These are phyloP conservation scores for Corchorus olitorius DNA, from an alignment of 345 rosid species.

Conservation along the genomic window DNA sequence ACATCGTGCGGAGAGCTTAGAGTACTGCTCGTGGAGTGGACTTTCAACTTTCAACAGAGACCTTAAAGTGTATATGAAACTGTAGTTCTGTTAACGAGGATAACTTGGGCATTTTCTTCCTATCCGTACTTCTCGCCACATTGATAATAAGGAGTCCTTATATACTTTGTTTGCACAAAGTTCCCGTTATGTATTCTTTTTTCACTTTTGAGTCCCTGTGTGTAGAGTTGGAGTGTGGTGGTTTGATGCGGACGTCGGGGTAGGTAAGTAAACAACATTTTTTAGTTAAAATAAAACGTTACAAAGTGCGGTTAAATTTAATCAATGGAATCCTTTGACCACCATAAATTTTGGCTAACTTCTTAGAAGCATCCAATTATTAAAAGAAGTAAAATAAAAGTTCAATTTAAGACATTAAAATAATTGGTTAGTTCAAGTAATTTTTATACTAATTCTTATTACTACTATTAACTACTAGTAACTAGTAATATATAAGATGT, in stretches of 20 bases:
- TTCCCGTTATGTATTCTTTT: neutral
- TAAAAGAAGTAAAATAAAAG: no score
- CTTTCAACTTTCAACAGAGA: neutral
- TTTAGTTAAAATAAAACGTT: neutral
- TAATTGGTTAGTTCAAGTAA: no score
- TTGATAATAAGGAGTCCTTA: constrained; percentile 31
- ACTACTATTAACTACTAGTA: no score
- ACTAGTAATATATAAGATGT: no score
- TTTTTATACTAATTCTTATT: no score
- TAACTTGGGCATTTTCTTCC: neutral
- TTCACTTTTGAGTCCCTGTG: neutral
- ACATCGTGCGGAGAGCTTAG: neutral
- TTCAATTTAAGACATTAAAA: no score
- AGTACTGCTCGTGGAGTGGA: neutral
- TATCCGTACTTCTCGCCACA: constrained; percentile 28
- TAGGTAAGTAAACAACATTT: neutral
- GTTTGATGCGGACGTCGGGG: constrained; percentile 10
- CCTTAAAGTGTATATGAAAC: neutral
- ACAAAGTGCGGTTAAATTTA: neutral
- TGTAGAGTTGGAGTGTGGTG: neutral
- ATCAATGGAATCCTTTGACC: neutral
- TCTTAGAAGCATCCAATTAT: no score
- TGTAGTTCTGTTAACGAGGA: neutral
- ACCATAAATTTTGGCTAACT: neutral
- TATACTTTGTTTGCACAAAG: constrained; percentile 7